Evolutionary conservation across 2,329 filamentous ascomycete genomes (phyloP).

Genomic region (Cladosporium oxysporum): DNA sequence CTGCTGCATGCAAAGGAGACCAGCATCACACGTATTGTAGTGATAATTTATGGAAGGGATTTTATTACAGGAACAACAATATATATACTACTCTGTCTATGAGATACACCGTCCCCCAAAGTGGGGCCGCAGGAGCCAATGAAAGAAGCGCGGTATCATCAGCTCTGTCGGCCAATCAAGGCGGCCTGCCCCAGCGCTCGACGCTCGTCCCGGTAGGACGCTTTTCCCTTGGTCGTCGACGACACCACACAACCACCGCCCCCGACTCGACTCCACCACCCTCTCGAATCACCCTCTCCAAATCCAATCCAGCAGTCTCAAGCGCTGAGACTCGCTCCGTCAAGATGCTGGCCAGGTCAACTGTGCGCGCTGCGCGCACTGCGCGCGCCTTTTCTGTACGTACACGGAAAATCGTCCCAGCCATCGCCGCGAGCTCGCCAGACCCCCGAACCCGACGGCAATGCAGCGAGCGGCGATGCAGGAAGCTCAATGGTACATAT

Average conservation of each 20-base stretch:
- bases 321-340: slow-evolving; percentile 36
- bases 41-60: background rate
- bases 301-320: slow-evolving; percentile 31
- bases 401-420: slow-evolving; percentile 10
- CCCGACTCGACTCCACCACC: slow-evolving; percentile 16
- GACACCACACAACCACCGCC: background rate
- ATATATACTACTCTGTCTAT: background rate
- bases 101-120: too few species aligned
- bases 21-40: background rate
- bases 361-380: slow-evolving; percentile 65
- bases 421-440: slow-evolving; percentile 6
- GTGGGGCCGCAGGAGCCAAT: too few species aligned
- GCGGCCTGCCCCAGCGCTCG: too few species aligned
- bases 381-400: slow-evolving; percentile 70
- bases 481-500: slow-evolving; percentile 22
- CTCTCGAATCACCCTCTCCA: slow-evolving; percentile 12
- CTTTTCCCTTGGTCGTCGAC: too few species aligned
- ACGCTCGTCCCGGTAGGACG: too few species aligned
- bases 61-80: background rate
- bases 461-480: background rate
- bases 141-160: too few species aligned
- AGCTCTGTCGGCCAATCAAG: background rate
- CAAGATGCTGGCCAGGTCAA: slow-evolving; percentile 92
- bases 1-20: background rate
- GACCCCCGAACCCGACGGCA: background rate